Evolutionary conservation across 1,139 yeast species (phyloP), one percentile per base, ranked within the genome.

Genomic region (Pichia sp.): DNA sequence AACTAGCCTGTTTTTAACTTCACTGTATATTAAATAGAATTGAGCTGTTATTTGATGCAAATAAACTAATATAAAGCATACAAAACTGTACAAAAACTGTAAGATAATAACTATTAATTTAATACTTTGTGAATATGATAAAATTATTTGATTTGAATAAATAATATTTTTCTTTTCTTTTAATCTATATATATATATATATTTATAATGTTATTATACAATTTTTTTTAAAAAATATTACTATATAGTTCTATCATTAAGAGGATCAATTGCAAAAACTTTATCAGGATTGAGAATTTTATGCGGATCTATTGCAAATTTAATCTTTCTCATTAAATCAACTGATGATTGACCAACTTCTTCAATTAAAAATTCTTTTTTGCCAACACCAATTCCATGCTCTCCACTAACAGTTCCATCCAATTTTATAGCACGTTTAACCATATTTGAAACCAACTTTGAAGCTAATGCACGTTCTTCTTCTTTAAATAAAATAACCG

Each of bases 321-420:
- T 87, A 47, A 87, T 66, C 51, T 78, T 77, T 57, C 95, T 74
- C 95, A 87, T 87, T 49, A 83, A 58, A 51, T 76, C 78, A 11
- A 87, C 71, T 0, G 92, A 74, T 28, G 73, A 78, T 23, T 70
- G 70, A 1, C 95, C 95, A 30, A 83, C 65, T 60, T 87, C 96
- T 49, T 75, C 76, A 11, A 71, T 60, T 43, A 87, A 66, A 53
- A 71, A 83, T 38, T 73, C 74, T 54, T 90, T 71, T 62, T 87
- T 87, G 42, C 95, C 95, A 46, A 80, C 73, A 0, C 96, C 96
- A 34, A 87, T 78, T 32, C 95, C 96, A 62, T 87, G 96, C 58
- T 87, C 96, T 40, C 96, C 96, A 1, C 95, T 86, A 58, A 92
- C 85, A 0, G 96, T 87, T 4, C 96, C 96, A 37, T 85, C 94